A percentile compares a stretch with the other conserved stretches of the same genome.
These are phyloP conservation scores for Aspergillus sp. DNA, from an alignment of 2,329 filamentous ascomycete genomes.

Conservation along the genomic window DNA sequence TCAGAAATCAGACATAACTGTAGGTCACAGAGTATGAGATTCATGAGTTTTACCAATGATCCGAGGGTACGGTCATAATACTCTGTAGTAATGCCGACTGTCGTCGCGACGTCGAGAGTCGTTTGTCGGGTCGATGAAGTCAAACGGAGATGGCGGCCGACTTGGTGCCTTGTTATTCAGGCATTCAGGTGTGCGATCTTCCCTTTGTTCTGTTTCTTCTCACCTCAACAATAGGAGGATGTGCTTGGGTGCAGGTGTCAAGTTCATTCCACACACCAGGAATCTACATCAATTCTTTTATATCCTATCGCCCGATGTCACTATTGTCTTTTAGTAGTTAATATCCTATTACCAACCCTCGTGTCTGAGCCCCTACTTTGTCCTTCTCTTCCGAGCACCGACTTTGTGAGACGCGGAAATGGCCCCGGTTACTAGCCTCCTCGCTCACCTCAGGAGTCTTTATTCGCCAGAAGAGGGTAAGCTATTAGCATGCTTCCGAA, in stretches of 20 bases:
- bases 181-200: conserved; percentile 1
- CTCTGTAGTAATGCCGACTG: no score
- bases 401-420: conserved; percentile 17
- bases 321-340: neutral
- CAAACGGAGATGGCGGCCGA: neutral
- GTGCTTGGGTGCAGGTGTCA: neutral
- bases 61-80: no score
- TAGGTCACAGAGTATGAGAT: neutral
- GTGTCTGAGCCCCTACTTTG: neutral
- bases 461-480: conserved; percentile 34
- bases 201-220: conserved; percentile 9
- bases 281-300: conserved; percentile 3
- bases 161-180: conserved; percentile 12
- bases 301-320: neutral
- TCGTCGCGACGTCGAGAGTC: neutral
- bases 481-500: neutral
- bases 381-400: neutral
- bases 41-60: neutral
- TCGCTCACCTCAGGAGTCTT: conserved; percentile 33
- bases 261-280: neutral
- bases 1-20: neutral
- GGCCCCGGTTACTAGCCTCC: conserved; percentile 32
- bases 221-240: conserved; percentile 2
- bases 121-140: neutral
- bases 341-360: neutral